Conservation (phyloP, 768 basidiomycete genomes). For the Austroboletus festivus region DNA sequence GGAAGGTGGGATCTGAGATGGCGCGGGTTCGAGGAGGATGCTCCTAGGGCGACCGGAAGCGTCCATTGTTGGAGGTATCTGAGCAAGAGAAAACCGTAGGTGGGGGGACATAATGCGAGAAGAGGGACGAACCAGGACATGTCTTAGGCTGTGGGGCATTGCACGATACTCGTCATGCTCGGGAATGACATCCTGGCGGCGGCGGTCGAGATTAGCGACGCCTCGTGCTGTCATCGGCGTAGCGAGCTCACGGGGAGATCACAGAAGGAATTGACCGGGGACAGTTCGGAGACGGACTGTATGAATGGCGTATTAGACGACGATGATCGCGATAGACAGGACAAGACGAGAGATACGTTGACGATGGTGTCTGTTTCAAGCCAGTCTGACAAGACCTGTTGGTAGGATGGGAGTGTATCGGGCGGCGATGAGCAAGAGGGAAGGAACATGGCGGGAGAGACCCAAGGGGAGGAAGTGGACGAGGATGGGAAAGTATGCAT, state of each 20-base stretch:
- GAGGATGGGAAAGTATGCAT: slow-evolving; percentile 12
- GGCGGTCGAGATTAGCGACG: slow-evolving; percentile 20
- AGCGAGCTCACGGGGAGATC: slow-evolving; percentile 30
- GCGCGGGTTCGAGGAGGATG: slow-evolving; percentile 26
- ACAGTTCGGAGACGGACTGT: slow-evolving; percentile 22
- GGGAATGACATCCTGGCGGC: slow-evolving; percentile 26
- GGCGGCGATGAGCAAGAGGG: background rate
- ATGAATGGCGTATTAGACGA: background rate
- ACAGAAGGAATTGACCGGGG: slow-evolving; percentile 19
- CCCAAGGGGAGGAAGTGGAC: slow-evolving; percentile 3
- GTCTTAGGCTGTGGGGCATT: slow-evolving; percentile 31
- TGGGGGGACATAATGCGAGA: slow-evolving; percentile 3
- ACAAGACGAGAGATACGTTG: slow-evolving; percentile 21
- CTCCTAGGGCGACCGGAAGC: slow-evolving; percentile 20
- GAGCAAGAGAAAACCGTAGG: slow-evolving; percentile 1
- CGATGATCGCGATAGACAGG: background rate
- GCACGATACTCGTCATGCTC: slow-evolving; percentile 27
- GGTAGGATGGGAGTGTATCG: background rate
- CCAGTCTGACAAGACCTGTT: slow-evolving; percentile 20
- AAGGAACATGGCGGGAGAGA: slow-evolving; percentile 1
- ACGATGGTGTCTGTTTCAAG: slow-evolving; percentile 26
- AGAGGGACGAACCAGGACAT: slow-evolving; percentile 26
- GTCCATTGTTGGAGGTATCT: slow-evolving; percentile 26
- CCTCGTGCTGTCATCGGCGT: slow-evolving; percentile 15
- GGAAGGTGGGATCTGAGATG: slow-evolving; percentile 2